Base-by-base conservation (phyloP, 345 rosid species). In the Viola odorata region DNA sequence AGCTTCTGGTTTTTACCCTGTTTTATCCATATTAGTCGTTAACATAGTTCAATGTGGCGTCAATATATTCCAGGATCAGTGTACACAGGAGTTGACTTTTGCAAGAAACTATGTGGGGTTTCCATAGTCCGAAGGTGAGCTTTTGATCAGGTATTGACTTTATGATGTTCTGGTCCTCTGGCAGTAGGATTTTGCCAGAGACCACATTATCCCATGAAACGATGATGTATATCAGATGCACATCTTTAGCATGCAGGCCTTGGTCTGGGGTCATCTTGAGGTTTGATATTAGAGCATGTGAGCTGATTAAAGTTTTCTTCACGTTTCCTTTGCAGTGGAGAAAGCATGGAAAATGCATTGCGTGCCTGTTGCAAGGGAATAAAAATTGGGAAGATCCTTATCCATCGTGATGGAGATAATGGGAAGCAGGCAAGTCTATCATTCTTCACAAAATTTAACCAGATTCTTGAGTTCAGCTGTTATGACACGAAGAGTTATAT, bases 341-440 rank as follows among this genome's bases (percentile, higher is more conserved):
- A 95, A 75, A 95, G 97, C 82, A 95, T 91, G 99, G 97, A 95
- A 86, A 91, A 95, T 50, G 96, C 99, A 7, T 66, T 95, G 57
- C 99, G 95, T 7, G 97, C 97, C 4, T 88, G 96, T 60, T 91
- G 99, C 84, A 95, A 95, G 74, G 97, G 99, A 56, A 95, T 91
- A 62, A 95, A 95, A 79, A 95, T 91, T 50, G 99, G 99, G 60
- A 95, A 95, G 80, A 88, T 95, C 71, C 84, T 95, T 58, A 91
- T 95, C 45, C 97, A 95, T 68, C 89, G 97, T 72, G 97, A 77
- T 42, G 99, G 99, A n/a, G 99, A 95, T 80, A 82, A 91, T 73
- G 99, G 95, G 55, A 85, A 82, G 81, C 92, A 94, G 87, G 99
- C 83, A 59, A 62, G 61, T 10, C 40, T 50, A 15, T 5, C 17